Evolutionary conservation across 805 yeast genomes (phyloP).

Genomic region (Sporopachydermia lactativora): DNA sequence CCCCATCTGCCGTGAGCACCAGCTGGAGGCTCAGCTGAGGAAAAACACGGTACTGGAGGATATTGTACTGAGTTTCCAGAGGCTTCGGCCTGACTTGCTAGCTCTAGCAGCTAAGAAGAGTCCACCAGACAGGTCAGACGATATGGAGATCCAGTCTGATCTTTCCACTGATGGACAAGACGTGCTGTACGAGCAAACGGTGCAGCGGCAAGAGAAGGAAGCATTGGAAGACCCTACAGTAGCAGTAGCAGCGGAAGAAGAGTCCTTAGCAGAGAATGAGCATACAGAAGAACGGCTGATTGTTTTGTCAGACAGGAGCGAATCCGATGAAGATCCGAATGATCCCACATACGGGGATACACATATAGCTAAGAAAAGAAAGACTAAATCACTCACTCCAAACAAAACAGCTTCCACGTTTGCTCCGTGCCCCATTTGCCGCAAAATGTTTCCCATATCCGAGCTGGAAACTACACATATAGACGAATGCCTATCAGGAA

Average conservation of each 20-base stretch:
- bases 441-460: slow-evolving; percentile 34
- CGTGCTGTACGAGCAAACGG: not conserved
- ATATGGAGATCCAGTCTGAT: slow-evolving; percentile 1
- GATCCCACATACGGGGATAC: slow-evolving; percentile 8
- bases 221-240: no score
- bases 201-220: slow-evolving; percentile 3
- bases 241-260: no score
- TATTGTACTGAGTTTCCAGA: slow-evolving; percentile 37
- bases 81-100: slow-evolving; percentile 26
- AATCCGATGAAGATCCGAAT: slow-evolving; percentile 12
- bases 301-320: slow-evolving; percentile 19
- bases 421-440: slow-evolving; percentile 61
- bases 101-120: slow-evolving; percentile 15
- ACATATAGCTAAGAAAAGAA: slow-evolving; percentile 10
- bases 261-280: no score
- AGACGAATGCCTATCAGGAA: slow-evolving; percentile 39
- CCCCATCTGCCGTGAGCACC: slow-evolving; percentile 64
- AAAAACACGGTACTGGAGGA: slow-evolving; percentile 64
- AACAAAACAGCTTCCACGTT: slow-evolving; percentile 12
- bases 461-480: slow-evolving; percentile 46
- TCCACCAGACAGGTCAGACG: slow-evolving; percentile 8
- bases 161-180: not conserved
- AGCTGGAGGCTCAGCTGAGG: slow-evolving; percentile 54
- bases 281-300: slow-evolving; percentile 9
- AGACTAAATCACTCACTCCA: slow-evolving; percentile 10